Percentiles rank a stretch among this genome's conserved stretches.
Evolutionary conservation across 805 yeast genomes (phyloP).

Genomic region (Priceomyces castillae): DNA sequence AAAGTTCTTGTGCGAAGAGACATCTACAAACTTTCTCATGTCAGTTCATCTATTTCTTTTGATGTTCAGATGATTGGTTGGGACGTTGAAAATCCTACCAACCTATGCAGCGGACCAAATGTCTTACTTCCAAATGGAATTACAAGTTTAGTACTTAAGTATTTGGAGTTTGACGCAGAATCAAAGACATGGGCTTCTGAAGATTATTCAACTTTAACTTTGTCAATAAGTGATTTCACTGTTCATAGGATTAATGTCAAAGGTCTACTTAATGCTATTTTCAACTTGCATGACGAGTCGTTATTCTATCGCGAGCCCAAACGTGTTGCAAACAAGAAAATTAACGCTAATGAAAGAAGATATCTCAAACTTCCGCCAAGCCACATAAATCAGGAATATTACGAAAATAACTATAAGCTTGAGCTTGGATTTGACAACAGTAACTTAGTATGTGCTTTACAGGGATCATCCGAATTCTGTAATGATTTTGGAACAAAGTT

Average conservation of each 20-base stretch:
- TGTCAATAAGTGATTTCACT: conserved; percentile 37
- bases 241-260: conserved; percentile 33
- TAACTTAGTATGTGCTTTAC: conserved; percentile 29
- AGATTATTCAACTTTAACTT: conserved; percentile 32
- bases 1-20: conserved; percentile 8
- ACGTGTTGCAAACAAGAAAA: not conserved
- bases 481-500: conserved; percentile 20
- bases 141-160: conserved; percentile 21
- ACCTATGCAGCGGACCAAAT: conserved; percentile 27
- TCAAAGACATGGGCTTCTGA: conserved; percentile 8
- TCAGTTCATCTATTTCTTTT: conserved; percentile 29
- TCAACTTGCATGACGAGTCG: conserved; percentile 11
- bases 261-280: conserved; percentile 26
- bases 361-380: conserved; percentile 2
- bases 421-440: conserved; percentile 21
- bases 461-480: conserved; percentile 26
- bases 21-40: conserved; percentile 26
- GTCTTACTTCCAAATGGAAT: conserved; percentile 37
- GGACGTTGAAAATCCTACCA: conserved; percentile 20
- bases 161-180: conserved; percentile 8
- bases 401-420: not conserved
- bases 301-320: conserved; percentile 4
- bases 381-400: not conserved
- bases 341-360: not conserved
- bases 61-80: conserved; percentile 29